Evolutionary conservation across 1,284 basidiomycete genomes (phyloP).

Genomic region (Apiotrichum mycotoxinovorans): DNA sequence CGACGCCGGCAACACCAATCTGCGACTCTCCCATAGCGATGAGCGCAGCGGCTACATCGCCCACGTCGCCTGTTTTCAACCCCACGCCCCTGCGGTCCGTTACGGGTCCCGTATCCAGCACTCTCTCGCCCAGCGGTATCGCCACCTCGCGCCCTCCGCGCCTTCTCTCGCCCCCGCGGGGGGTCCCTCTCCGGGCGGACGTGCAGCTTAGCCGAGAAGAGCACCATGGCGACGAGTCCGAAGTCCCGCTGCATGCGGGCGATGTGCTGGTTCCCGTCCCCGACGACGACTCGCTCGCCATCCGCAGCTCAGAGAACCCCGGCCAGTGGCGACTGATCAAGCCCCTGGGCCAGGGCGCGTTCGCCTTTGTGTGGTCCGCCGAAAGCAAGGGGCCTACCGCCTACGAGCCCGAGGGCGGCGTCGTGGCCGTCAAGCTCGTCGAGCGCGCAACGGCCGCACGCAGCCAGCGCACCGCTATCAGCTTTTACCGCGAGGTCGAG

Average conservation of each 20-base stretch:
- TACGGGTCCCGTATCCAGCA: conserved; percentile 4
- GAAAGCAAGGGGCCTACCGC: conserved; percentile 45
- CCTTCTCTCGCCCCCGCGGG: background rate
- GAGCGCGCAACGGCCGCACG: conserved; percentile 57
- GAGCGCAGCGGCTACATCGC: conserved; percentile 1
- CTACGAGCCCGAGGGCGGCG: conserved; percentile 15
- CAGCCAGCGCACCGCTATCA: conserved; percentile 70
- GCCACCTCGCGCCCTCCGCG: background rate
- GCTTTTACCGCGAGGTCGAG: conserved; percentile 82
- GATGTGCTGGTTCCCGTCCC: conserved; percentile 24
- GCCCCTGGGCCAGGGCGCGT: conserved; percentile 68
- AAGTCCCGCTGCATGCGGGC: conserved; percentile 21
- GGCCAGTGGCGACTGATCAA: conserved; percentile 54
- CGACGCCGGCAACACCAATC: no score
- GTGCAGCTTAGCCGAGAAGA: conserved; percentile 10
- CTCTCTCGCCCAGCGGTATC: background rate
- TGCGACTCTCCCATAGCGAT: background rate
- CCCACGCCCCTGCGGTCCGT: conserved; percentile 12
- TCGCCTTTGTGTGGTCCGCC: conserved; percentile 73
- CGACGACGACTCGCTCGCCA: conserved; percentile 13
- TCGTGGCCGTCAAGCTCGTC: conserved; percentile 77
- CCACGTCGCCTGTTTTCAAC: background rate
- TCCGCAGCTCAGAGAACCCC: conserved; percentile 9
- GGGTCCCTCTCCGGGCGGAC: background rate
- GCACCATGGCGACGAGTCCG: conserved; percentile 17